Evolutionary conservation across 805 yeast species (phyloP).

Genomic region (Candida xiaguanensis): DNA sequence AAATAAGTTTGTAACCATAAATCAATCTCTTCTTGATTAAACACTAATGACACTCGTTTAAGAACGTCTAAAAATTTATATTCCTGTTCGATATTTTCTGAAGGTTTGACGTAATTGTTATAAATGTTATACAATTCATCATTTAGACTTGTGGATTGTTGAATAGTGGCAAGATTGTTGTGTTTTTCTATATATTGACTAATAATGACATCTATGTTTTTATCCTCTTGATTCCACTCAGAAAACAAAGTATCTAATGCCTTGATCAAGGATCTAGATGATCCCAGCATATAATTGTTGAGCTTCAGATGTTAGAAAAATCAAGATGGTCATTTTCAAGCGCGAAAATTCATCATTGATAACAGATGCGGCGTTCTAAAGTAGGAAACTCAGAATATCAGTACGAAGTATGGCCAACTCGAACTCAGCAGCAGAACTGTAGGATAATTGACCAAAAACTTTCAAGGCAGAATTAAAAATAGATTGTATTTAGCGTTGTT

Average conservation of each 20-base stretch:
- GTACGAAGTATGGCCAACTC: no score
- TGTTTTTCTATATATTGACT: conserved; percentile 25
- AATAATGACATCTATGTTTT: conserved; percentile 10
- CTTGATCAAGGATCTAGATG: conserved; percentile 18
- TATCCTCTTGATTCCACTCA: conserved; percentile 16
- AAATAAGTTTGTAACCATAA: conserved; percentile 50
- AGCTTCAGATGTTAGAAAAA: no score
- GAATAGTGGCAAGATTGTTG: conserved; percentile 27
- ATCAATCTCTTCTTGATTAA: conserved; percentile 28
- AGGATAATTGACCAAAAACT: no score
- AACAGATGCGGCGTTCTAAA: neutral
- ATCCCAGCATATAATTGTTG: conserved; percentile 16
- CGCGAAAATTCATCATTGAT: neutral
- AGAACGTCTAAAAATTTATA: conserved; percentile 36
- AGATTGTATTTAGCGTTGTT: no score
- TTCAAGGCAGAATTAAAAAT: no score
- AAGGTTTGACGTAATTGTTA: conserved; percentile 24
- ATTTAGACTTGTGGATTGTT: conserved; percentile 26
- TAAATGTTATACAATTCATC: conserved; percentile 35
- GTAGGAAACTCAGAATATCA: no score
- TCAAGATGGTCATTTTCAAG: neutral
- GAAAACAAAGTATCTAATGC: conserved; percentile 23
- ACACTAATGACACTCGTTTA: conserved; percentile 27
- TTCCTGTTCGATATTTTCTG: conserved; percentile 29
- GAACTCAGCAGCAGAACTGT: no score